Evolutionary conservation across 2,329 filamentous ascomycete genomes (phyloP).

Genomic region (Neofusicoccum cordaticola): DNA sequence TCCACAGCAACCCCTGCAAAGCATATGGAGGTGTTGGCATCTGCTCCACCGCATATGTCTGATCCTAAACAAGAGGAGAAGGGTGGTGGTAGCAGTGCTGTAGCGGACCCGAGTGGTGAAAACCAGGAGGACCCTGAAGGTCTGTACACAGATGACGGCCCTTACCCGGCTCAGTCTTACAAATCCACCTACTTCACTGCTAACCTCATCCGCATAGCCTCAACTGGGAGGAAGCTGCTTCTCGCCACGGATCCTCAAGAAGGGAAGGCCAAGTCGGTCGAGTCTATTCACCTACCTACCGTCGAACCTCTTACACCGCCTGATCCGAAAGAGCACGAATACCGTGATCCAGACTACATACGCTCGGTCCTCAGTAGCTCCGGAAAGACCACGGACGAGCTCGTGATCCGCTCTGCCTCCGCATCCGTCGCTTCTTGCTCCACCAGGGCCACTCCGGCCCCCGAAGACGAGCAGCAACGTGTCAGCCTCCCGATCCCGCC

Average conservation of each 20-base stretch:
- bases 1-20: neutral
- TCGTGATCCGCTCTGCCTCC: neutral
- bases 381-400: neutral
- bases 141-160: neutral
- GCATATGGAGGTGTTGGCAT: neutral
- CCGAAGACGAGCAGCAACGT: neutral
- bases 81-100: too few species aligned
- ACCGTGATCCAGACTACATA: neutral
- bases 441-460: neutral
- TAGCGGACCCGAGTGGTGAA: neutral
- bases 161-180: neutral
- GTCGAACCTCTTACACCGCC: neutral
- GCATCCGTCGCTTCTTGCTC: neutral
- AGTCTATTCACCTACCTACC: neutral
- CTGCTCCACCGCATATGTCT: too few species aligned
- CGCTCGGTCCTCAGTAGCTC: neutral
- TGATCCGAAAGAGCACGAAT: neutral
- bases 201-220: neutral
- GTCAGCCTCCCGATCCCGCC: neutral
- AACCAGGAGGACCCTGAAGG: neutral
- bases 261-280: neutral
- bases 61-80: neutral
- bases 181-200: neutral
- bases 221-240: neutral
- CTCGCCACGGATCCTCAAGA: too few species aligned